Base-by-base conservation (phyloP, 768 basidiomycete species). In the Nevesoporus exiguus region DNA sequence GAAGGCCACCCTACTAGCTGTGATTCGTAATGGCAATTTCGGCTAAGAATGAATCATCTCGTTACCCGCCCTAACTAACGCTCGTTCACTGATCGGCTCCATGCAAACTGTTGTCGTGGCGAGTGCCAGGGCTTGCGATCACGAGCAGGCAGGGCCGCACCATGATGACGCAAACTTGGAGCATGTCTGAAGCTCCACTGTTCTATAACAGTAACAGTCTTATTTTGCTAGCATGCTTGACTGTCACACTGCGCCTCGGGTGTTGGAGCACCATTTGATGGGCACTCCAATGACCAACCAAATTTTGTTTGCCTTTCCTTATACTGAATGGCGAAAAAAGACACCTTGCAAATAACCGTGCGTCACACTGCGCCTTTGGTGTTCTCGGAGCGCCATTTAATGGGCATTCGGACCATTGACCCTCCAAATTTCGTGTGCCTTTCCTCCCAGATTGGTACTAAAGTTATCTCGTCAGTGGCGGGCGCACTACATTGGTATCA, bases 1-100 rank as follows among this genome's bases (percentile, higher is more conserved):
- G 27, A 24, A 33, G 19, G 57, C 52, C 58, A 49, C 61, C 41
- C n/a, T n/a, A n/a, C n/a, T 27, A 21, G 29, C 44, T 31, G 30
- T 46, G 15, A n/a, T 43, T 24, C 22, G 24, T 24, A 42, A 42
- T 27, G 14, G 42, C 42, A 17, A 13, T 41, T 29, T 29, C 27
- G 8, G 27, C 40, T 17, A n/a, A n/a, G n/a, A n/a, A n/a, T n/a
- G n/a, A n/a, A n/a, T n/a, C n/a, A n/a, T n/a, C n/a, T n/a, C n/a
- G n/a, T n/a, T n/a, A n/a, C n/a, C n/a, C n/a, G n/a, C n/a, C 5
- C 30, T 21, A 15, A 47, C 46, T 7, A 7, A 19, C 31, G 44
- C n/a, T 30, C 44, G n/a, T 30, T 27, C 42, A 14, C 40, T 27
- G 22, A 27, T 34, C 39, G 25, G 21, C 27, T 21, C 30, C 27